Evolutionary conservation across 371 early-diverging fungal species (phyloP).

Genomic region (Mortierella sp.): DNA sequence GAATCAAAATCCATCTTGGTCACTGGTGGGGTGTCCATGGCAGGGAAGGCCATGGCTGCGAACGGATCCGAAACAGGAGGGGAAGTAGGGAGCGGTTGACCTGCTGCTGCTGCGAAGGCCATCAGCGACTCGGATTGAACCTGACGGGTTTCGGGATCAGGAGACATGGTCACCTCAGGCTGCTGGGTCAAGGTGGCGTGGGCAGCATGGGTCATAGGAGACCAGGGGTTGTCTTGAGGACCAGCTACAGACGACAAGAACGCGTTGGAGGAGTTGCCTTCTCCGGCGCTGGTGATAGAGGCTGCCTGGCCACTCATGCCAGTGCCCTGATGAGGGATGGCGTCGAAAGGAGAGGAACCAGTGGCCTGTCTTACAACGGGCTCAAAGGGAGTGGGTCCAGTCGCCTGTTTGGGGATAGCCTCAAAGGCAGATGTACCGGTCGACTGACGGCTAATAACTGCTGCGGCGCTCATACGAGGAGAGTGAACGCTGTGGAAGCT

Average conservation of each 20-base stretch:
- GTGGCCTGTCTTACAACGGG: constrained; percentile 35
- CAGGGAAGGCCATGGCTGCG: constrained; percentile 48
- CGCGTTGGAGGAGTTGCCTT: background rate
- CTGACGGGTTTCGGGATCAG: constrained; percentile 27
- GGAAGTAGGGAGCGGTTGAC: constrained; percentile 25
- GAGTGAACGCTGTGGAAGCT: constrained; percentile 44
- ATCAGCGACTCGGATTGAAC: background rate
- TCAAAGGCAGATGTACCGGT: constrained; percentile 54
- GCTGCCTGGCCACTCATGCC: constrained; percentile 36
- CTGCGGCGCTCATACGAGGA: constrained; percentile 12
- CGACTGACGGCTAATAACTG: constrained; percentile 45
- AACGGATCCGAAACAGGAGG: constrained; percentile 43
- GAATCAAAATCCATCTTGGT: constrained; percentile 56
- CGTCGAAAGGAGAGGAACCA: constrained; percentile 41
- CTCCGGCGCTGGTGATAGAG: constrained; percentile 23
- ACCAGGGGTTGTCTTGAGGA: constrained; percentile 40
- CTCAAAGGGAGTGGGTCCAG: constrained; percentile 47
- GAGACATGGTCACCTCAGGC: constrained; percentile 32
- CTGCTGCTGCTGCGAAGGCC: constrained; percentile 12
- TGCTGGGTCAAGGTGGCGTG: constrained; percentile 12
- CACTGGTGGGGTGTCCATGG: constrained; percentile 49
- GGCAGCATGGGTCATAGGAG: constrained; percentile 46
- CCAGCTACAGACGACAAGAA: constrained; percentile 19
- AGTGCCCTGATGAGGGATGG: constrained; percentile 39
- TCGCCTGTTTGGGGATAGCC: constrained; percentile 23